Evolutionary conservation across 2,329 filamentous ascomycete genomes (phyloP).

Genomic region (Aspergillus puulaauensis): DNA sequence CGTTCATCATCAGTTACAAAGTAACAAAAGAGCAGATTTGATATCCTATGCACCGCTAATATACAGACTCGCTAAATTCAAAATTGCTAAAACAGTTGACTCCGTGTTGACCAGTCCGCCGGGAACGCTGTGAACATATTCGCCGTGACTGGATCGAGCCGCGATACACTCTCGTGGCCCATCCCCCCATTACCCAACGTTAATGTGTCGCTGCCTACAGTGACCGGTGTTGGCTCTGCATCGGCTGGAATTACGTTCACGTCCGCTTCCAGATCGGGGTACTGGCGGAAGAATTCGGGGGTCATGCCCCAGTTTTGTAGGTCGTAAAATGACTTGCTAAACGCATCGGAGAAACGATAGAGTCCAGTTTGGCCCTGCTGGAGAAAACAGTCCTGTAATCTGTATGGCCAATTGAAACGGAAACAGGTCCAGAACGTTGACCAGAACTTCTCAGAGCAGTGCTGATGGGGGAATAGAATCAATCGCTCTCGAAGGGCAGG

Average conservation of each 20-base stretch:
- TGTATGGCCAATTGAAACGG: slow-evolving; percentile 12
- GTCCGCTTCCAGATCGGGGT: slow-evolving; percentile 9
- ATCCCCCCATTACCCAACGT: neutral
- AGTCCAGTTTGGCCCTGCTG: slow-evolving; percentile 3
- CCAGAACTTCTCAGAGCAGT: slow-evolving; percentile 15
- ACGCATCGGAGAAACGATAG: slow-evolving; percentile 7
- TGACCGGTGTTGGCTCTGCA: neutral
- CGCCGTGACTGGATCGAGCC: neutral
- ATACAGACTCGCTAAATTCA: neutral
- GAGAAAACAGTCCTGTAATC: neutral
- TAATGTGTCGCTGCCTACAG: neutral
- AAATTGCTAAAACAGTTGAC: neutral
- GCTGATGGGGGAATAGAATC: slow-evolving; percentile 10
- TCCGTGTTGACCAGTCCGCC: slow-evolving; percentile 1
- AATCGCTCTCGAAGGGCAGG: slow-evolving; percentile 11
- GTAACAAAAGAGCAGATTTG: too few relatives aligned
- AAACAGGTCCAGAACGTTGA: slow-evolving; percentile 13
- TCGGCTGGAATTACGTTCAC: slow-evolving; percentile 2
- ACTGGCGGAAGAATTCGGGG: slow-evolving; percentile 4
- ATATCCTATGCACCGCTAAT: neutral
- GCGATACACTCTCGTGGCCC: neutral
- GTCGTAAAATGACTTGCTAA: slow-evolving; percentile 11
- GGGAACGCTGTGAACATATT: slow-evolving; percentile 8
- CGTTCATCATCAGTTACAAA: neutral
- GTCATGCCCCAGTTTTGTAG: slow-evolving; percentile 14